Evolutionary conservation across 805 yeast species (phyloP), one percentile per base, ranked within the genome.

Genomic region (Wickerhamiella cacticola): DNA sequence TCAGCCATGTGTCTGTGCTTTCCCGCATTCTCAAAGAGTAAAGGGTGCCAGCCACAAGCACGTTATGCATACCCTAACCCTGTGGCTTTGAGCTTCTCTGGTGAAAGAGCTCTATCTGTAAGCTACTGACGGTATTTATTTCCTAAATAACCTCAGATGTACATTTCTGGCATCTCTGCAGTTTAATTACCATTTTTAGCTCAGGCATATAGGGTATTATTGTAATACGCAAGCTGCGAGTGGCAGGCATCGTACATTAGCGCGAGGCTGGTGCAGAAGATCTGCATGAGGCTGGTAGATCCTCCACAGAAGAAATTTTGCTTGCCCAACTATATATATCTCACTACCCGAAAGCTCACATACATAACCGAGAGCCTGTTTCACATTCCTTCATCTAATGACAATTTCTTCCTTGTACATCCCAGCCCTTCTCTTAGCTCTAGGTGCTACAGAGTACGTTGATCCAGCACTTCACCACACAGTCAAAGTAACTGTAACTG

Each of bases 401-500:
- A 43, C 9, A 19, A 21, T 33, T 31, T 15, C 39, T 23, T 40
- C 21, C 16, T 24, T 33, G 12, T 15, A 33, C n/a, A 23, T 31
- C 1, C 46, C 33, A 19, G 46, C 46, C 16, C 49, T 47, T 16
- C 26, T 26, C 19, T 26, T 36, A 12, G 42, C 41, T 24, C 19
- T 45, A n/a, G 52, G 46, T 13, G 41, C 48, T 5, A 49, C 49
- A 19, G 55, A 46, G n/a, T 56, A 55, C 43, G 52, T 46, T 15
- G 59, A 56, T 25, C 58, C 59, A 21, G 56, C 52, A 29, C 49
- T 57, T 26, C 54, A 55, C 50, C 61, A 56, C 46, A 50, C 56
- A 7, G 52, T 53, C 5, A 35, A 49, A 9, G 57, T 57, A 13
- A 55, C 59, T 4, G 59, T 57, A 2, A 54, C 57, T 3, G 54